Evolutionary conservation across 176 grass and related monocot genomes (phyloP), one percentile per base, ranked within the genome.

Genomic region (Rhynchospora breviuscula): DNA sequence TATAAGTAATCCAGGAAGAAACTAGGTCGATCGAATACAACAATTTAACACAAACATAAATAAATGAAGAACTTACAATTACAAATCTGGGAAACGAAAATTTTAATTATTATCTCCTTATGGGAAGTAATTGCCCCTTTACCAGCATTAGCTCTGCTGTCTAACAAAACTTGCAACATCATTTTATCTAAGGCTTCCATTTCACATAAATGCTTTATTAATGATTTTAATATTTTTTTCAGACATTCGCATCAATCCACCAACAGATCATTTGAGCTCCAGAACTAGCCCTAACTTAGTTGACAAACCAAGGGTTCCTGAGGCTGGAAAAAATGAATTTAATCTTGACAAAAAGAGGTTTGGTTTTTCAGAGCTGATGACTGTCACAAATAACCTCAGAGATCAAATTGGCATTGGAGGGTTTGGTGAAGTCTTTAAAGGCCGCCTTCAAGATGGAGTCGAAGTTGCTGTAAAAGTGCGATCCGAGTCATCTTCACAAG

Each of bases 351-450:
- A 17, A 65, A 81, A 62, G 2, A 70, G 83, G 79, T 92, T 92
- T 69, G 83, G 19, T 70, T 92, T 88, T 59, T 67, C 52, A 35
- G 88, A 90, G 8, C 84, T 88, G 43, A 29, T 63, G 63, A 10
- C 13, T 1, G 83, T 89, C 18, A 92, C 88, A 3, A 86, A 84
- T 52, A 66, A 83, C 57, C 86, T 92, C 17, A 61, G 64, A 54
- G 54, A 48, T 45, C 58, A 70, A 11, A 79, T 90, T 19, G 88
- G 88, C 0, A 54, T 35, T 77, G 91, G 91, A 44, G 89, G 87
- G n/a, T 93, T 93, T 57, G 91, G 89, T 14, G 17, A 58, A 58
- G 91, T 93, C 23, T 88, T 86, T n/a, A 25, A 79, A 74, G 91
- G 89, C 5, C 22, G 60, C 13, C 67, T 91, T 65, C 82, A 91